Base-by-base conservation (phyloP, 2,329 filamentous ascomycete genomes). In the Fusarium haematococcum region DNA sequence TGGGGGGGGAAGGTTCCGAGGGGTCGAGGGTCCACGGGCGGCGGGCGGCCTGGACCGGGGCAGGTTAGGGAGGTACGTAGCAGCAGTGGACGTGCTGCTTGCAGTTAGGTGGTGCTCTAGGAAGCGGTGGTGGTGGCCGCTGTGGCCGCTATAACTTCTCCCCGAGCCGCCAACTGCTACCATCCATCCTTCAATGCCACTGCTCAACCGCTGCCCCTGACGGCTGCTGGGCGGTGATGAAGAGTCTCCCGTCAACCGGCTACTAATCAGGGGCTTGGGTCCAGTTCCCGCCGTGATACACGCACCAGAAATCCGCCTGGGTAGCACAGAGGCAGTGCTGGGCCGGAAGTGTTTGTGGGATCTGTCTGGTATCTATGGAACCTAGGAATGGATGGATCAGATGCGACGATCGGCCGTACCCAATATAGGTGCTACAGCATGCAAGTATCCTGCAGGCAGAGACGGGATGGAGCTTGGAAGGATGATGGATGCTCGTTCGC, bases 21-120 rank as follows among this genome's bases (percentile, higher is more conserved):
- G 67, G 70, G 65, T 63, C 63, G 43, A 67, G 58, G 63, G 63
- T 63, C 66, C 48, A 69, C 41, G 66, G 71, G 48, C 59, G 32
- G 74, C 68, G 62, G 70, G 68, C 67, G 70, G 73, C 67, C 61
- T 77, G 73, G 68, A 68, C 73, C 64, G 63, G 60, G 37, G 23
- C 37, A 73, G 43, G 32, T 58, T 61, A 48, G 43, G 43, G 20
- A 48, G 23, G 45, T 50, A 50, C 25, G 45, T 52, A 52, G 25
- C 48, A 32, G 48, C 61, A 65, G 59, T 45, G 8, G 30, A 3
- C 10, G 25, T 16, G 33, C 43, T 50, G 32, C 20, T 63, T 56
- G 4, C 23, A 39, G 32, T 58, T 62, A 62, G 59, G 59, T 30
- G 23, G n/a, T 41, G 67, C 37, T 70, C 59, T 58, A 70, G 25